Percentiles rank a stretch among this genome's conserved stretches.
Conservation (phyloP, 1,284 basidiomycete genomes). For the Tausonia pullulans region DNA sequence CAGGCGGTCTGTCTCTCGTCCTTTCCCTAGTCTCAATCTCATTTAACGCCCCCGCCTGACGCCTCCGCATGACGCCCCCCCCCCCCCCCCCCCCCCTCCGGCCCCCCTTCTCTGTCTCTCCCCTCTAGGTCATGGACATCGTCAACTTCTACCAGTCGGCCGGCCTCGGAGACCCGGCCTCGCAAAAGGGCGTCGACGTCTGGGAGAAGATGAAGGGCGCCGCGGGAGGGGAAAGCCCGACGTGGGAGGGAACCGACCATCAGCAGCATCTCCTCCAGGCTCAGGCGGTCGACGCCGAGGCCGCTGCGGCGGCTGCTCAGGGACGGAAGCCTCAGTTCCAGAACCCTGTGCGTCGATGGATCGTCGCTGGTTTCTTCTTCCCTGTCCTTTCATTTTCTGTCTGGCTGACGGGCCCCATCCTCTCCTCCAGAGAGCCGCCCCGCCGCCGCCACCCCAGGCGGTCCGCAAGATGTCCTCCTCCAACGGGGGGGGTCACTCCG, state of each 20-base stretch:
- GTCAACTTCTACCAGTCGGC: constrained; percentile 93
- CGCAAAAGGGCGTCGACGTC: constrained; percentile 42
- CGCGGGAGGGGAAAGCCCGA: constrained; percentile 19
- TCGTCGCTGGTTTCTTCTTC: neutral
- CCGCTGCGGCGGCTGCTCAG: too few relatives aligned
- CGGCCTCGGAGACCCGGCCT: constrained; percentile 23
- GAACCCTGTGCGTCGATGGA: constrained; percentile 19
- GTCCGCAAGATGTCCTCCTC: constrained; percentile 25
- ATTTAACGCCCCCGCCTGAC: neutral
- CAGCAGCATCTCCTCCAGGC: neutral
- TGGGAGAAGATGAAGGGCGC: constrained; percentile 59
- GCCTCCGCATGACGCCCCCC: neutral
- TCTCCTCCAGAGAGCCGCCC: constrained; percentile 13
- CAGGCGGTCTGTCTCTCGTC: constrained; percentile 51
- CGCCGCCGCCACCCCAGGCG: constrained; percentile 12
- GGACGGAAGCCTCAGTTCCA: constrained; percentile 12
- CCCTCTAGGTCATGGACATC: constrained; percentile 68
- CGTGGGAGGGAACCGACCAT: constrained; percentile 14
- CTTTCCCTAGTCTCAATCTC: neutral
- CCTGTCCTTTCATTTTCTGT: too few relatives aligned
- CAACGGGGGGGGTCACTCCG: constrained; percentile 47
- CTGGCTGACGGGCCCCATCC: too few relatives aligned
- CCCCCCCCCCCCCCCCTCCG: neutral
- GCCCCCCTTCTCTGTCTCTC: neutral
- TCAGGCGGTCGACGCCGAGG: too few relatives aligned